Evolutionary conservation across 305 asterid species (phyloP).

Genomic region (Andrographis paniculata): DNA sequence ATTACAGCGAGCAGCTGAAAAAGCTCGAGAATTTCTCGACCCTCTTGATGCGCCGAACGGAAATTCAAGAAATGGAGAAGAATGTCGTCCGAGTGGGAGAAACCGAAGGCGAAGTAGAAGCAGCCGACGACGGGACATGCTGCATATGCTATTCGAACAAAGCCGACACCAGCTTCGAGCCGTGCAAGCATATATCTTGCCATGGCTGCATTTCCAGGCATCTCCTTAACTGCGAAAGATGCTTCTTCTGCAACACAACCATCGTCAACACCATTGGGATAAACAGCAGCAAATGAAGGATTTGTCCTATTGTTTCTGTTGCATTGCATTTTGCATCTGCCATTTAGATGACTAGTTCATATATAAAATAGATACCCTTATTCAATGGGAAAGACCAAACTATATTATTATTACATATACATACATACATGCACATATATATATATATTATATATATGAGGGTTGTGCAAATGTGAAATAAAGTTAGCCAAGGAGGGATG

Average conservation of each 20-base stretch:
- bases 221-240: slow-evolving; percentile 81
- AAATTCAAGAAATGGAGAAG: slow-evolving; percentile 37
- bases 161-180: slow-evolving; percentile 55
- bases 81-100: slow-evolving; percentile 30
- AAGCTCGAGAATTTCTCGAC: slow-evolving; percentile 66
- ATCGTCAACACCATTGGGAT: slow-evolving; percentile 48
- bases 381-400: slow-evolving; percentile 1
- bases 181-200: slow-evolving; percentile 81
- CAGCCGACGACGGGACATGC: slow-evolving; percentile 46
- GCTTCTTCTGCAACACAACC: slow-evolving; percentile 85
- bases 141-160: slow-evolving; percentile 79
- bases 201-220: slow-evolving; percentile 89
- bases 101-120: too few relatives aligned
- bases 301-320: neutral
- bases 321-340: neutral
- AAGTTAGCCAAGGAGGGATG: neutral
- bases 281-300: slow-evolving; percentile 15
- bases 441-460: neutral
- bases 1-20: slow-evolving; percentile 38
- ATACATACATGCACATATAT: neutral
- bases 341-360: neutral
- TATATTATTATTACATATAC: neutral
- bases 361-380: neutral
- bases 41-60: slow-evolving; percentile 44
- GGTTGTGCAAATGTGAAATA: neutral